Evolutionary conservation across 768 basidiomycete genomes (phyloP).

Genomic region (Trametes cingulata): DNA sequence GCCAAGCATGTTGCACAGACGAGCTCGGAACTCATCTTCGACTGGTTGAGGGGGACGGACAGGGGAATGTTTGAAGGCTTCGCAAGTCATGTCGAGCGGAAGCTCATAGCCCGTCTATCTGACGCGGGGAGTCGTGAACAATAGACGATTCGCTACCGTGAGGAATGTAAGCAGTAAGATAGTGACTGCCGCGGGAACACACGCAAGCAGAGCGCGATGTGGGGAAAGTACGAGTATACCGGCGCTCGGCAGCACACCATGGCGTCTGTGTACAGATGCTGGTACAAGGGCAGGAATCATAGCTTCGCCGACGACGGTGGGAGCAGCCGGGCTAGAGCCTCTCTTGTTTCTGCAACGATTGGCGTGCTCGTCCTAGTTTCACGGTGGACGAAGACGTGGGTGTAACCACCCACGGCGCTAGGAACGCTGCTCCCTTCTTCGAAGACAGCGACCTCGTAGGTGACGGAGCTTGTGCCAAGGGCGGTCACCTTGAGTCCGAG

Average conservation of each 20-base stretch:
- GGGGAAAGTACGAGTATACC: too few relatives aligned
- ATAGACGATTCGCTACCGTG: too few relatives aligned
- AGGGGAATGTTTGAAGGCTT: constrained; percentile 65
- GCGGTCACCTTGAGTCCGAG: constrained; percentile 68
- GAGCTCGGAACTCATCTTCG: constrained; percentile 41
- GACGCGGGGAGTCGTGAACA: too few relatives aligned
- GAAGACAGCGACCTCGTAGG: constrained; percentile 82
- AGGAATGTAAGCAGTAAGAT: too few relatives aligned
- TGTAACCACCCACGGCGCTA: constrained; percentile 59
- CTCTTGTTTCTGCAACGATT: constrained; percentile 44
- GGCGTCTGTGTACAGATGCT: too few relatives aligned
- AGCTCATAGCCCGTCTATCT: not conserved
- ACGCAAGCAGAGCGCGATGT: too few relatives aligned
- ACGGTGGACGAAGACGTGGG: constrained; percentile 81
- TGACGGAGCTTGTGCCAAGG: constrained; percentile 73
- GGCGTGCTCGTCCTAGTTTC: constrained; percentile 54
- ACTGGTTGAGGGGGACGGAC: constrained; percentile 66
- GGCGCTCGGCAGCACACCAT: too few relatives aligned
- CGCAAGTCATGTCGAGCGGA: constrained; percentile 54
- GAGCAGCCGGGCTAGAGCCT: constrained; percentile 48
- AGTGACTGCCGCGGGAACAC: too few relatives aligned
- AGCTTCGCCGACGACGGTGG: not conserved
- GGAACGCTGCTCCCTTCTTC: constrained; percentile 37
- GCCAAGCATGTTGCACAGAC: not conserved
- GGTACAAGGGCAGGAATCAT: not conserved